Evolutionary conservation across 1,284 basidiomycete species (phyloP), one percentile per base, ranked within the genome.

Genomic region (Cutaneotrichosporon cyanovorans): DNA sequence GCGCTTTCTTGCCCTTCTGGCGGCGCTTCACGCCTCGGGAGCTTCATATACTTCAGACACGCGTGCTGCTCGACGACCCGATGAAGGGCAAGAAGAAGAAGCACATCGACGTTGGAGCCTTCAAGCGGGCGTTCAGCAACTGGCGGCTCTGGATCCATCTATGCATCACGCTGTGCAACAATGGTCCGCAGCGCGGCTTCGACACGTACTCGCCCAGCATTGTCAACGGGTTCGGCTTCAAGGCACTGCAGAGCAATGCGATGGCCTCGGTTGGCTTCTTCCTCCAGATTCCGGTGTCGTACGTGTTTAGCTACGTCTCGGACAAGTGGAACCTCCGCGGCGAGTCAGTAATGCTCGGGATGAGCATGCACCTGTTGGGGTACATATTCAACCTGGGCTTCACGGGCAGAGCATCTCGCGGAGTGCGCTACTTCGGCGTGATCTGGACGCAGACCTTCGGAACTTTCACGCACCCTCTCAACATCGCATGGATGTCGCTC

Each of bases 191-290:
- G 34, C 48, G 54, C 14, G 59, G 53, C 1, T 57, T 63, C 12
- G 62, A 60, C 47, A 55, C 57, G 9, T 69, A 67, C 54, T 53
- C 55, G 0, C 65, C 64, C 3, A 52, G 58, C 18, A 57, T 67
- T 32, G 57, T 67, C 57, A 50, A 23, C 11, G 50, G 48, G 32
- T 65, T 68, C 30, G 65, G 65, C 2, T 68, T 58, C 48, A 47
- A 35, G 15, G n/a, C 42, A 0, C 48, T 63, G n/a, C 45, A 45
- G 28, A 46, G 48, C 20, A 66, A 65, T 47, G 61, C 59, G 6
- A 39, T 65, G 14, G 59, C 62, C 1, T 56, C 56, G 2, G 61
- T 62, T 18, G 62, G 62, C 32, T 48, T 63, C 46, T 63, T 60
- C 46, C 42, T 64, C 33, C 60, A 62, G 37, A 57, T 66, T 18